A percentile compares a stretch with the other conserved stretches of the same genome.
These are phyloP conservation scores for Calonectria henricotiae DNA, from an alignment of 2,329 filamentous ascomycete genomes.

Conservation along the genomic window DNA sequence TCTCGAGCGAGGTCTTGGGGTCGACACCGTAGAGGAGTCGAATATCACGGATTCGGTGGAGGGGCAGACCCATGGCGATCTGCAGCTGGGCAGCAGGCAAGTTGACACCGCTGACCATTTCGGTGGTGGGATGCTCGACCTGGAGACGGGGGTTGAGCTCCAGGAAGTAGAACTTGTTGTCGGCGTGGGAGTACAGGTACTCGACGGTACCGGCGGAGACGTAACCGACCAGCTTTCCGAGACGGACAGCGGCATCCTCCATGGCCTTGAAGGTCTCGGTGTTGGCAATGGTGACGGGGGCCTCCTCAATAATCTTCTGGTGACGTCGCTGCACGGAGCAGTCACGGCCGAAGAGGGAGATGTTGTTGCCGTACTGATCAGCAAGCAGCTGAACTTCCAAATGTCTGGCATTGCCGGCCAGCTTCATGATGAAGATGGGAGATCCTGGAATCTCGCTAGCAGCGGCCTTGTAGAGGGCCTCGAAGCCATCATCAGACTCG, in stretches of 20 bases:
- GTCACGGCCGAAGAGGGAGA: constrained; percentile 98
- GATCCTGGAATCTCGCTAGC: constrained; percentile 98
- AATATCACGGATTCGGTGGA: constrained; percentile 97
- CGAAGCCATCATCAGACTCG: constrained; percentile 86
- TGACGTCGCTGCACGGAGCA: constrained; percentile 98
- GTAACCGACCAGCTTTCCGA: constrained; percentile 95
- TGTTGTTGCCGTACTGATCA: constrained; percentile 99
- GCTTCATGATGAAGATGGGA: constrained; percentile 99
- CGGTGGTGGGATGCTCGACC: constrained; percentile 98
- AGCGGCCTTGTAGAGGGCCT: constrained; percentile 92
- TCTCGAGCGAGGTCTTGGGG: constrained; percentile 86
- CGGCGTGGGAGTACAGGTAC: constrained; percentile 97
- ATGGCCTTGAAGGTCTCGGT: constrained; percentile 91
- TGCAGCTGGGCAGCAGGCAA: constrained; percentile 97
- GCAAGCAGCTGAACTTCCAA: constrained; percentile 97
- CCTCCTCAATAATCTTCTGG: constrained; percentile 99
- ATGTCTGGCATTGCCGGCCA: constrained; percentile 96
- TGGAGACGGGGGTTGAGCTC: constrained; percentile 99
- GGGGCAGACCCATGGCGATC: constrained; percentile 97
- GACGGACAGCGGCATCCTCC: constrained; percentile 95
- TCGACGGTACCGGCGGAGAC: constrained; percentile 99
- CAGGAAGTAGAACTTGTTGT: constrained; percentile 99
- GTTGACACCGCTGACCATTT: constrained; percentile 99
- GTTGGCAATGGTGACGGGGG: constrained; percentile 96
- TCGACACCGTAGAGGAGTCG: constrained; percentile 96